These are phyloP conservation scores for Phylloporus sp. DNA, from an alignment of 768 basidiomycete genomes.

Conservation along the genomic window DNA sequence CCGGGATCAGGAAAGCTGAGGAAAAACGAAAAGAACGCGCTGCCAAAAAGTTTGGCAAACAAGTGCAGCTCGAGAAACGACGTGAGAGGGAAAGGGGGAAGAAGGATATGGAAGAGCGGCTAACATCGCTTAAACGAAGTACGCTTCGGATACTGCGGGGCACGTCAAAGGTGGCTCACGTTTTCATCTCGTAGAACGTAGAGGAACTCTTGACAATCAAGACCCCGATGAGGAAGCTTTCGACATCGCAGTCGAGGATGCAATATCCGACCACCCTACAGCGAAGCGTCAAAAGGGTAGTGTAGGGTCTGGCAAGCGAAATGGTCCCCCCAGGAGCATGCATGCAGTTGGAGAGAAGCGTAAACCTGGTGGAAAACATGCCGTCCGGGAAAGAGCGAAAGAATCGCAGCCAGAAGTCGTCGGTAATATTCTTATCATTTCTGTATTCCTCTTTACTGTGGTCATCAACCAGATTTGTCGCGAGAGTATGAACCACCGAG, in stretches of 20 bases:
- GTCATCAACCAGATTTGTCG: too few species aligned
- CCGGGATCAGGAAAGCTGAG: slow-evolving; percentile 86
- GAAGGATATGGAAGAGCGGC: slow-evolving; percentile 86
- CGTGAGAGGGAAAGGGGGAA: slow-evolving; percentile 86
- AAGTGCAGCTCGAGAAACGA: slow-evolving; percentile 92
- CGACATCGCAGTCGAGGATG: slow-evolving; percentile 89
- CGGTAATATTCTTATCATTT: slow-evolving; percentile 15
- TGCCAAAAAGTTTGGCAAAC: slow-evolving; percentile 97
- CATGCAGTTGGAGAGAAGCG: slow-evolving; percentile 33
- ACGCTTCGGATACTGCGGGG: background rate
- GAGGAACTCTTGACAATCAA: slow-evolving; percentile 70
- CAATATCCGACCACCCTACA: slow-evolving; percentile 66
- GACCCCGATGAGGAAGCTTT: slow-evolving; percentile 59
- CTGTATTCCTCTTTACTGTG: background rate
- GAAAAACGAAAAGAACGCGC: slow-evolving; percentile 89
- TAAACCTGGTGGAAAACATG: slow-evolving; percentile 12
- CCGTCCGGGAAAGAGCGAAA: slow-evolving; percentile 59
- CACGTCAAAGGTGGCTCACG: background rate
- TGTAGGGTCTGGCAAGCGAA: slow-evolving; percentile 28
- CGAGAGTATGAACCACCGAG: too few species aligned
- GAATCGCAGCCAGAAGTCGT: slow-evolving; percentile 41
- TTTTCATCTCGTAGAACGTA: slow-evolving; percentile 57
- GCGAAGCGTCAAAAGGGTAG: slow-evolving; percentile 47
- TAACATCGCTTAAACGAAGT: slow-evolving; percentile 91
- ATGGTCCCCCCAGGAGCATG: slow-evolving; percentile 36